Percentiles rank a stretch among this genome's conserved stretches.
Evolutionary conservation across 176 grass and related monocot genomes (phyloP).

Genomic region (Bothriochloa decipiens): DNA sequence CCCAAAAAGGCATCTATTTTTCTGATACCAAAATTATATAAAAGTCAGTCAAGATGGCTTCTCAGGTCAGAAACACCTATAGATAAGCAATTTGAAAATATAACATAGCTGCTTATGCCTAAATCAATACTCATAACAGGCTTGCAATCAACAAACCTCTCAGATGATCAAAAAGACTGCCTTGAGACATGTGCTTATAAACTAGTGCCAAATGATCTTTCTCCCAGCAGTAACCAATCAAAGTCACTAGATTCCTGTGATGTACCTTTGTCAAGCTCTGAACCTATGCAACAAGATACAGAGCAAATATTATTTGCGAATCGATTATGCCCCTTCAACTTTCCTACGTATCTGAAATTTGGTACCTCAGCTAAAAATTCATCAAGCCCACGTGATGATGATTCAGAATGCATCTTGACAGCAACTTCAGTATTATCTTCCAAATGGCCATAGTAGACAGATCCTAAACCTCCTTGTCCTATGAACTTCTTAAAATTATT

Average conservation of each 20-base stretch:
- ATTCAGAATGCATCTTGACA: conserved; percentile 48
- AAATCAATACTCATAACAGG: not conserved
- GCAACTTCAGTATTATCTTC: conserved; percentile 36
- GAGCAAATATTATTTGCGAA: not conserved
- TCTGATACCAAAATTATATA: too few relatives aligned
- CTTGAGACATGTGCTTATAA: conserved; percentile 37
- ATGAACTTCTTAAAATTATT: conserved; percentile 31
- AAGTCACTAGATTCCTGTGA: conserved; percentile 38
- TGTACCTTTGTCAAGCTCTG: conserved; percentile 38
- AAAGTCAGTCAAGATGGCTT: not conserved
- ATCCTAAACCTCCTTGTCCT: conserved; percentile 49
- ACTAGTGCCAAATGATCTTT: conserved; percentile 35
- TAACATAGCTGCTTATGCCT: not conserved
- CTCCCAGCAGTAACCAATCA: conserved; percentile 46
- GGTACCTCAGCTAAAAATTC: conserved; percentile 51
- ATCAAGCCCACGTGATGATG: conserved; percentile 22
- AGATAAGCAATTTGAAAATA: not conserved
- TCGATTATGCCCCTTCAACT: not conserved
- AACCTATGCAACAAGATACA: not conserved
- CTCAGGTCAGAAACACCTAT: not conserved
- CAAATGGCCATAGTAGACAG: conserved; percentile 44
- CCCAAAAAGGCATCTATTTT: not conserved
- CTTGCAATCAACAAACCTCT: conserved; percentile 19
- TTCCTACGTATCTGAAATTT: too few relatives aligned
- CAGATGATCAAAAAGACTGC: conserved; percentile 29